Evolutionary conservation across 1,284 basidiomycete species (phyloP).

Genomic region (Porogramme epimiltina): DNA sequence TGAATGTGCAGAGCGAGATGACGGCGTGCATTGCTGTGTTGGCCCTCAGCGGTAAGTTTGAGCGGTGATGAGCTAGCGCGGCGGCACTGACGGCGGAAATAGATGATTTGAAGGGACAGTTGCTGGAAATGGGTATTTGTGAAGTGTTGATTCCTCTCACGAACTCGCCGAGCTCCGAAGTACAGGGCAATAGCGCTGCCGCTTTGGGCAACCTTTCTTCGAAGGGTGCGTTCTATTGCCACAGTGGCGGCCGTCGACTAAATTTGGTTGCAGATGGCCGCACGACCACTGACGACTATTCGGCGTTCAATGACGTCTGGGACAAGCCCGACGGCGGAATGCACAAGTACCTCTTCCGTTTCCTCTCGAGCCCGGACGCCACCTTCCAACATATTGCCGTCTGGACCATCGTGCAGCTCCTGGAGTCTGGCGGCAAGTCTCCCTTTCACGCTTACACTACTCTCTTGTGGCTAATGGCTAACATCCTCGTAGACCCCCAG

Average conservation of each 20-base stretch:
- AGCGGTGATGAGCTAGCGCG: background rate
- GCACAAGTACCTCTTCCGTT: constrained; percentile 93
- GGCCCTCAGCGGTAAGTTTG: constrained; percentile 79
- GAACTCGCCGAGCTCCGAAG: constrained; percentile 94
- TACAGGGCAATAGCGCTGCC: constrained; percentile 98
- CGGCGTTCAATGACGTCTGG: constrained; percentile 98
- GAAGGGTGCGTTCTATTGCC: constrained; percentile 62
- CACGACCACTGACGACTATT: constrained; percentile 89
- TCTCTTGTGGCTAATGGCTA: too few species aligned
- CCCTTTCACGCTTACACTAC: too few species aligned
- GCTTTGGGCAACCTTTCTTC: constrained; percentile 97
- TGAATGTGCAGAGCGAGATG: constrained; percentile 99
- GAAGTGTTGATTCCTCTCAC: constrained; percentile 98
- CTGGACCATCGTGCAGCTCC: constrained; percentile 96
- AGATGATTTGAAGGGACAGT: constrained; percentile 94
- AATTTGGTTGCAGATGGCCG: constrained; percentile 65
- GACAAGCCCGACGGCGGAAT: constrained; percentile 97
- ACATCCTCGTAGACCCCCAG: constrained; percentile 65
- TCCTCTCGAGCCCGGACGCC: constrained; percentile 93
- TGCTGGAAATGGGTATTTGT: constrained; percentile 98
- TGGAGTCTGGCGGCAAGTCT: constrained; percentile 85
- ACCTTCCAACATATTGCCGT: constrained; percentile 99
- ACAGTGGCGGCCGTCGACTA: constrained; percentile 2
- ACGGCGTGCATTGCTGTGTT: constrained; percentile 97
- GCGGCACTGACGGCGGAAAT: constrained; percentile 14